Conservation (phyloP, 306 rosid genomes). For the Cyamopsis tetragonoloba region DNA sequence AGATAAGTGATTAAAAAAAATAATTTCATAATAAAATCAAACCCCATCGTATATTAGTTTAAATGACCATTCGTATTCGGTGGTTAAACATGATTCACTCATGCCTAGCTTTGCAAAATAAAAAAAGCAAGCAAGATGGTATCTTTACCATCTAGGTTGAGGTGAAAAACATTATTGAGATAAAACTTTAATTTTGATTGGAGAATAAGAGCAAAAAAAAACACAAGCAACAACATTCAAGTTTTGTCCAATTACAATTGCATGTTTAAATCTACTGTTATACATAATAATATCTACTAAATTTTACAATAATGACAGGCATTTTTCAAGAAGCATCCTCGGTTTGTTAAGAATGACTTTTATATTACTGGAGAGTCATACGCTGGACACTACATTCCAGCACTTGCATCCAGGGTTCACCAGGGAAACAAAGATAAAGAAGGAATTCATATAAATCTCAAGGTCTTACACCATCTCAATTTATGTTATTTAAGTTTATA, state of each 20-base stretch:
- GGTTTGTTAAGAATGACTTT: constrained; percentile 63
- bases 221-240: too few relatives aligned
- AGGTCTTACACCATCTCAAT: constrained; percentile 35
- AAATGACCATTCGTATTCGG: not conserved
- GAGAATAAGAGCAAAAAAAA: too few relatives aligned
- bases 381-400: constrained; percentile 94
- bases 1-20: not conserved
- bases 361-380: constrained; percentile 94
- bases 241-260: too few relatives aligned
- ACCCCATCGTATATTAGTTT: not conserved
- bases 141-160: not conserved
- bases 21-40: not conserved
- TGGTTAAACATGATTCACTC: not conserved
- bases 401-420: constrained; percentile 79
- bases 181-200: too few relatives aligned
- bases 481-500: not conserved
- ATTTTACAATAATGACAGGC: constrained; percentile 47
- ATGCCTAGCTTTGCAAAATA: not conserved
- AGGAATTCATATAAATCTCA: constrained; percentile 73
- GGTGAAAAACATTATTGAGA: too few relatives aligned
- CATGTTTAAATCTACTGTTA: not conserved
- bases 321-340: constrained; percentile 70
- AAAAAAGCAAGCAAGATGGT: not conserved
- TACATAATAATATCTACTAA: not conserved
- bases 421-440: constrained; percentile 78